Evolutionary conservation across 2,329 filamentous ascomycete genomes (phyloP).

Genomic region (Diaporthe nobilis): DNA sequence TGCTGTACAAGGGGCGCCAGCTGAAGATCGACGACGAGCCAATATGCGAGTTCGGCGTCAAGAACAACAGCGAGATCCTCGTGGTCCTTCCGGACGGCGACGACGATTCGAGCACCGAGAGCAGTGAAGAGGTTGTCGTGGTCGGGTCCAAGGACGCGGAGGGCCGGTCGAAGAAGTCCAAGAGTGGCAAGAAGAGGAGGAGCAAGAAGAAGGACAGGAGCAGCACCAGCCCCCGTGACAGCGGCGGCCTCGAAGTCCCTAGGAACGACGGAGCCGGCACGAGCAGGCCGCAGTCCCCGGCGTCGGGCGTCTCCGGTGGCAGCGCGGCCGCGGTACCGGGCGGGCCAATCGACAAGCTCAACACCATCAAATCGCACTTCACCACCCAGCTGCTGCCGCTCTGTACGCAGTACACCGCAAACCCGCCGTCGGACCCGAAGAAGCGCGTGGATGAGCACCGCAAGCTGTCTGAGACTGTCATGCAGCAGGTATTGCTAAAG

Average conservation of each 20-base stretch:
- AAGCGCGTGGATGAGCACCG: slow-evolving; percentile 82
- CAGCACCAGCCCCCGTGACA: slow-evolving; percentile 62
- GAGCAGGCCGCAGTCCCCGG: slow-evolving; percentile 57
- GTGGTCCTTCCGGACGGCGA: slow-evolving; percentile 69
- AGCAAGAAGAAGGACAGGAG: slow-evolving; percentile 60
- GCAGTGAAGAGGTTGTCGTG: slow-evolving; percentile 60
- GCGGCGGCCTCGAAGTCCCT: slow-evolving; percentile 56
- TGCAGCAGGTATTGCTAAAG: slow-evolving; percentile 83
- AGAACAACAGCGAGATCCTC: slow-evolving; percentile 73
- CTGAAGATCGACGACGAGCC: slow-evolving; percentile 74
- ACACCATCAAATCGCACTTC: slow-evolving; percentile 76
- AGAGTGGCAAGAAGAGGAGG: slow-evolving; percentile 52
- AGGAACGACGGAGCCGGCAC: slow-evolving; percentile 51
- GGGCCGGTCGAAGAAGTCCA: slow-evolving; percentile 56
- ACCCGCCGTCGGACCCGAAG: slow-evolving; percentile 75
- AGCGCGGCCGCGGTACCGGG: slow-evolving; percentile 51
- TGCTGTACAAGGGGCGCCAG: slow-evolving; percentile 81
- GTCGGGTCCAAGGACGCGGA: slow-evolving; percentile 64
- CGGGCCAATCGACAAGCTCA: slow-evolving; percentile 72
- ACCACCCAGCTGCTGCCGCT: slow-evolving; percentile 74
- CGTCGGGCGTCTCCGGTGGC: slow-evolving; percentile 46
- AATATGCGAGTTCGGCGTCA: slow-evolving; percentile 72
- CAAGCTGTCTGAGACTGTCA: slow-evolving; percentile 80
- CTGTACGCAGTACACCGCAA: slow-evolving; percentile 71
- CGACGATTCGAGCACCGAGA: slow-evolving; percentile 54